Evolutionary conservation across 2,329 filamentous ascomycete genomes (phyloP).

Genomic region (Neonectria hederae): DNA sequence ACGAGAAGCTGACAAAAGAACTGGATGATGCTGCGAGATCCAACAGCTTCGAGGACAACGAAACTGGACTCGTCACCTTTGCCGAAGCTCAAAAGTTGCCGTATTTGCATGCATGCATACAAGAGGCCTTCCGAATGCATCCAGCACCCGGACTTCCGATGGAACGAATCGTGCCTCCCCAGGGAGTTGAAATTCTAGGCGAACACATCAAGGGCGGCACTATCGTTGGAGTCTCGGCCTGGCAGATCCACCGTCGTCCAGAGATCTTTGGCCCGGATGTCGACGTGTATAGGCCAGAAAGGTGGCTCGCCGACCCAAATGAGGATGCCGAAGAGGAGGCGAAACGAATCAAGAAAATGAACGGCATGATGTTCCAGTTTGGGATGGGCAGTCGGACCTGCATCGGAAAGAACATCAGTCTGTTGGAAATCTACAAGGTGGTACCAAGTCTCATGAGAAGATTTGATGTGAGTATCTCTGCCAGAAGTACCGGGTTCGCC

Average conservation of each 20-base stretch:
- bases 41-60: slow-evolving; percentile 60
- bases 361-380: slow-evolving; percentile 62
- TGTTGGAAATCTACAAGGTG: slow-evolving; percentile 72
- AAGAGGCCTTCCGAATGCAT: slow-evolving; percentile 81
- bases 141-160: slow-evolving; percentile 77
- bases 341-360: slow-evolving; percentile 48
- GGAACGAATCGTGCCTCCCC: slow-evolving; percentile 75
- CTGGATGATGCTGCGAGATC: slow-evolving; percentile 66
- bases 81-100: slow-evolving; percentile 73
- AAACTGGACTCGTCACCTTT: slow-evolving; percentile 74
- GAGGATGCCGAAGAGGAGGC: slow-evolving; percentile 53
- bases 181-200: slow-evolving; percentile 71
- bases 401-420: slow-evolving; percentile 72
- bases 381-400: slow-evolving; percentile 77
- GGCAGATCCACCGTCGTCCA: slow-evolving; percentile 75
- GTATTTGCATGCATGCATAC: slow-evolving; percentile 81
- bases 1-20: slow-evolving; percentile 67
- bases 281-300: slow-evolving; percentile 72
- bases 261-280: slow-evolving; percentile 76
- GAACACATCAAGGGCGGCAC: slow-evolving; percentile 73
- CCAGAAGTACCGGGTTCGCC: fast-evolving
- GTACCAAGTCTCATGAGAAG: slow-evolving; percentile 54
- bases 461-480: slow-evolving; percentile 30
- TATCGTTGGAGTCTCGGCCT: slow-evolving; percentile 78
- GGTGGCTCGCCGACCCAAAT: slow-evolving; percentile 65